phyloP scores from a whole-genome alignment of 225 moss, liverwort and hornwort species.

The Bryum argenteum region DNA sequence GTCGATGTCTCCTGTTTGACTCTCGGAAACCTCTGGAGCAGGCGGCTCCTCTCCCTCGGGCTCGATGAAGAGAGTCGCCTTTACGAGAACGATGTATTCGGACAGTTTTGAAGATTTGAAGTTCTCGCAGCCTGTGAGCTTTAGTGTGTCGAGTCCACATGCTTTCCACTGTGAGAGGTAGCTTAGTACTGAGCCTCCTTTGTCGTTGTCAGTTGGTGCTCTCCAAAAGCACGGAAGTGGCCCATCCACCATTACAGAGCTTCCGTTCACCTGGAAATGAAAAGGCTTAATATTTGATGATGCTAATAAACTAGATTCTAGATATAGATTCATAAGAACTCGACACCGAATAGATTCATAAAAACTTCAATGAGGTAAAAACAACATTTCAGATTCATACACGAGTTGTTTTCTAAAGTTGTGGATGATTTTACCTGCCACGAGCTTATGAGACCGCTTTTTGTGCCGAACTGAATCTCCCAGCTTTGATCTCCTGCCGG shows the following conservation, averaged over 20 bases:
- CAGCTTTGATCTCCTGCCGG: conserved; percentile 52
- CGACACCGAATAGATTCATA: too few species aligned
- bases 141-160: conserved; percentile 69
- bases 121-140: conserved; percentile 38
- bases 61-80: conserved; percentile 49
- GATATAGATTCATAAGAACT: too few species aligned
- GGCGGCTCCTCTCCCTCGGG: conserved; percentile 54
- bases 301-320: not conserved
- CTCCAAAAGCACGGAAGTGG: conserved; percentile 96
- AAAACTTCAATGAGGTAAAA: too few species aligned
- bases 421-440: conserved; percentile 67
- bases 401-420: too few species aligned
- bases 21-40: conserved; percentile 50
- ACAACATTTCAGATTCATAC: too few species aligned
- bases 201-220: conserved; percentile 98
- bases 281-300: not conserved
- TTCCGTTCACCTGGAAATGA: conserved; percentile 56
- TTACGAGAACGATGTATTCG: conserved; percentile 46
- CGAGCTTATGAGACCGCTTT: conserved; percentile 60
- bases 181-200: conserved; percentile 78
- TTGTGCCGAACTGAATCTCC: conserved; percentile 74
- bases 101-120: conserved; percentile 42
- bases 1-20: conserved; percentile 65
- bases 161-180: conserved; percentile 81
- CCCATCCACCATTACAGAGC: conserved; percentile 57